Evolutionary conservation across 2,329 filamentous ascomycete genomes (phyloP), one percentile per base, ranked within the genome.

Genomic region (Pestalotiopsis sp.): DNA sequence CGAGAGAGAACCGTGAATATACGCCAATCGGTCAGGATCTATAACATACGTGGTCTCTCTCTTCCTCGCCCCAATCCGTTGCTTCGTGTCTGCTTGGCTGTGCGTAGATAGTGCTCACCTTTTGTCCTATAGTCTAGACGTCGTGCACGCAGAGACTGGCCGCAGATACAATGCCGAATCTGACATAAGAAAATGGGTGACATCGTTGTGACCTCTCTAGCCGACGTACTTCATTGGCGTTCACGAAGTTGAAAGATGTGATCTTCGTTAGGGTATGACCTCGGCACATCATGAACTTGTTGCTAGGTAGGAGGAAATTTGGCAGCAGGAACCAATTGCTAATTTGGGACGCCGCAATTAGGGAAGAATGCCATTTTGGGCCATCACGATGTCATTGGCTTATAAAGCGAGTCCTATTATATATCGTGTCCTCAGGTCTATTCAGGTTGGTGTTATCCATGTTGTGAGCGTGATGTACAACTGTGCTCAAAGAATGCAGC

Each of bases 161-260:
- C 17, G 45, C 45, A 52, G n/a, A n/a, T 52, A n/a, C 45, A 52
- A 6, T 52, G 45, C 45, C 14, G 45, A 52, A 52, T 52, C 45
- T 52, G 45, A 52, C 45, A 52, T 52, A 52, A 52, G 45, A 52
- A 52, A 52, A 52, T 52, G 45, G 20, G 45, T 52, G 45, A 52
- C 45, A 69, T 71, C 70, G 67, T 69, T 66, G 67, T 55, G 52
- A 36, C 25, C 25, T 20, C 31, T 36, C 31, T 36, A 36, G 31
- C 31, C 31, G 31, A 36, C 31, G 31, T 36, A 36, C 31, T 9
- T 9, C 31, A 36, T 36, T 36, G 31, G 31, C 31, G 31, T 36
- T 36, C 31, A 36, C 31, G 31, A 36, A 36, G 31, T 36, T 36
- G 31, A 36, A 36, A 36, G 31, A 36, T 36, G 31, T 36, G 9